A percentile compares a stretch with the other conserved stretches of the same genome.
Evolutionary conservation across 2,329 filamentous ascomycete species (phyloP).

Genomic region (Cladosporium sp.): DNA sequence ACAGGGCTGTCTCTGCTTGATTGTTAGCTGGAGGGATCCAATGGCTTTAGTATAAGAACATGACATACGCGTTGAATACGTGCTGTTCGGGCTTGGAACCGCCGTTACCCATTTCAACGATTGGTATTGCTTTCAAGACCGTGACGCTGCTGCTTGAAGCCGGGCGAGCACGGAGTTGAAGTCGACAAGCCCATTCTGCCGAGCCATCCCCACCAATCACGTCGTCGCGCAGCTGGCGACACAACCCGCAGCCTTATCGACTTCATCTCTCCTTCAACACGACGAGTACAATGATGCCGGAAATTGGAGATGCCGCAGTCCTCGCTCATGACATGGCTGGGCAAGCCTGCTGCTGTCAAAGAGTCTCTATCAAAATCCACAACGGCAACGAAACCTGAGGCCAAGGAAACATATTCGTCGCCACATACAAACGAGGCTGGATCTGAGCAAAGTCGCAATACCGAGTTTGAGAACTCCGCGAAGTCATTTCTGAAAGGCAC

Average conservation of each 20-base stretch:
- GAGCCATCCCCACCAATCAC: background rate
- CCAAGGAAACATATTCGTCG: background rate
- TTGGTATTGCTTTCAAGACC: constrained; percentile 6
- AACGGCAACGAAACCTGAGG: background rate
- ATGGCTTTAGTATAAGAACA: background rate
- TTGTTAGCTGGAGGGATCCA: constrained; percentile 13
- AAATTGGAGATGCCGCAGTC: constrained; percentile 38
- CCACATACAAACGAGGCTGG: constrained; percentile 3
- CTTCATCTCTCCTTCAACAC: background rate
- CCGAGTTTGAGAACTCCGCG: background rate
- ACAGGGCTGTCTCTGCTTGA: constrained; percentile 55
- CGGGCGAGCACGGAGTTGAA: constrained; percentile 14
- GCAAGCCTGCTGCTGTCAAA: constrained; percentile 37
- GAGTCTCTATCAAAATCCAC: constrained; percentile 19
- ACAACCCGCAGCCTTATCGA: background rate
- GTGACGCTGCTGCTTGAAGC: constrained; percentile 7
- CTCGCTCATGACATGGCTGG: constrained; percentile 45
- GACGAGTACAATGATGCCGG: constrained; percentile 3
- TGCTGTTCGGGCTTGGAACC: constrained; percentile 61
- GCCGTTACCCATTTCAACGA: constrained; percentile 54
- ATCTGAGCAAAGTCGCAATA: background rate
- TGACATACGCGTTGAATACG: constrained; percentile 57
- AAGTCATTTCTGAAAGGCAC: constrained; percentile 10
- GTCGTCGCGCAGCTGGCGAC: background rate
- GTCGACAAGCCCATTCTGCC: constrained; percentile 4